Evolutionary conservation across 441 rosid genomes (phyloP), one percentile per base, ranked within the genome.

Genomic region (Corymbia citriodora): DNA sequence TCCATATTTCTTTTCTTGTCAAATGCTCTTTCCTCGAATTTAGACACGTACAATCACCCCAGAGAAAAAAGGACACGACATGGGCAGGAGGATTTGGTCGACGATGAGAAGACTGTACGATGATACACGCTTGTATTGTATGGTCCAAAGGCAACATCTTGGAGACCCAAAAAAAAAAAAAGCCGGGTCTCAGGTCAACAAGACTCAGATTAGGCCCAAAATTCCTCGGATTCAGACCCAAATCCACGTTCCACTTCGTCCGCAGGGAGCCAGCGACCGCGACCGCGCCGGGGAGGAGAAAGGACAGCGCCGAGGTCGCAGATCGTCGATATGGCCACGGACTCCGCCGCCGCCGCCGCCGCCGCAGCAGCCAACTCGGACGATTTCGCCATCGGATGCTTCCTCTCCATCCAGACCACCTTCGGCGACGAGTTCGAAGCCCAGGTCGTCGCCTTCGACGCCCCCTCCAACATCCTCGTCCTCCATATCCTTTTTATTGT

Each of bases 381-480:
- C 49, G 98, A 98, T 70, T 94, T 96, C 92, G 92, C 96, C 4
- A 95, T 94, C 88, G 99, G 99, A 48, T 96, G 98, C 96, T 93
- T 95, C 88, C 98, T 96, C 88, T 96, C 95, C 52, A 94, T 98
- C 90, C 96, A 95, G 90, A 95, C 99, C 88, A 95, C 95, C 89
- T 92, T 96, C 87, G 99, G 99, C 23, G 99, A 97, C 89, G 99
- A 95, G 92, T 98, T 97, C 94, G 93, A 95, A 89, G 99, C 95
- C 83, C 98, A 95, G 93, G 95, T 98, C 95, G 93, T 98, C 92
- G 94, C 97, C 92, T 98, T 95, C 93, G 99, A 97, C 92, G 96
- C 97, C 88, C 90, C 93, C 74, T 95, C 97, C 92, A 98, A 98
- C 99, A 95, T 97, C 93, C 96, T 98, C 94, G 95, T 96, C 27